Evolutionary conservation across 805 yeast genomes (phyloP), one percentile per base, ranked within the genome.

Genomic region (Saturnispora saitoi): DNA sequence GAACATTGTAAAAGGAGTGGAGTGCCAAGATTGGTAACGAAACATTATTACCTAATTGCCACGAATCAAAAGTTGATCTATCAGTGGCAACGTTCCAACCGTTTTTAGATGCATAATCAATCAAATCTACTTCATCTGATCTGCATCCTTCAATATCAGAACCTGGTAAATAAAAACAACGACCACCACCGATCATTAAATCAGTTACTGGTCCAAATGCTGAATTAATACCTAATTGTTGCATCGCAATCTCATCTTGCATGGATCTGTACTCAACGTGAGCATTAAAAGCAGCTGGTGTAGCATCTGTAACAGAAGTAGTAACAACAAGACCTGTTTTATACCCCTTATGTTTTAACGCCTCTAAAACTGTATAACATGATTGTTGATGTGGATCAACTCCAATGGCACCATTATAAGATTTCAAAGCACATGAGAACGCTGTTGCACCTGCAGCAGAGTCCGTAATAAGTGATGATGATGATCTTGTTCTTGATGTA

Each of bases 401-500:
- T n/a, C 88, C 95, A 62, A 90, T 85, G 11, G 95, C 96, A 14
- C 95, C 93, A 63, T 90, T 90, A 67, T 86, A 88, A 4, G 89
- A 70, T 69, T 90, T 90, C 57, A 80, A 60, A 5, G 81, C 91
- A 65, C 96, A 87, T 0, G 95, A 73, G 59, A 89, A 90, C 1
- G 95, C 96, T 12, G 96, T 88, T 14, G 96, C 98, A 14, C 96
- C 97, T 2, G 98, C 98, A 10, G 98, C 98, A 28, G 95, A 86
- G 63, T 90, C 98, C 0, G 98, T 90, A 51, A 90, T 78, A 57
- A 86, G 70, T 1, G 95, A 84, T 54, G 73, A 70, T 24, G 79
- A 77, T 15, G 95, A 85, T 52, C 89, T 73, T 0, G 98, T 90
- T 56, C 97, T 75, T 8, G 95, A 84, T 22, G 85, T 75, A 26